These are phyloP conservation scores for Cladosporium sp. DNA, from an alignment of 2,329 filamentous ascomycete species.

Conservation along the genomic window DNA sequence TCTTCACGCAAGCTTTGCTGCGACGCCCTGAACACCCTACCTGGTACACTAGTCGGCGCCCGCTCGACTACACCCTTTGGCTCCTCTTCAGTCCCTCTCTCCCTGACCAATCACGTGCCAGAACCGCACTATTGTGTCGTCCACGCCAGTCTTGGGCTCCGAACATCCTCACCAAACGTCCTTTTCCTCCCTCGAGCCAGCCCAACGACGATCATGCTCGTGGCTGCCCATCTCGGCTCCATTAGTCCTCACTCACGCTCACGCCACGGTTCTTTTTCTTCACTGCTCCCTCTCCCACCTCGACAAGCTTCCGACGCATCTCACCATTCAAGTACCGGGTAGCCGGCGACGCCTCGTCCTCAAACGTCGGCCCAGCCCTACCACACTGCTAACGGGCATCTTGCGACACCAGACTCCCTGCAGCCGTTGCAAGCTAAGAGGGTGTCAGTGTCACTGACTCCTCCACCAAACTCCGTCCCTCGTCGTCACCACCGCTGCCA, in stretches of 20 bases:
- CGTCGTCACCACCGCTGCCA: slow-evolving; percentile 13
- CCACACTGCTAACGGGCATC: slow-evolving; percentile 16
- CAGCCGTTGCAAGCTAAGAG: slow-evolving; percentile 17
- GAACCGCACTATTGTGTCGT: slow-evolving; percentile 10
- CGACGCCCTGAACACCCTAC: slow-evolving; percentile 14
- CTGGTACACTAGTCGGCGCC: slow-evolving; percentile 22
- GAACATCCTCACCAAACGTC: slow-evolving; percentile 21
- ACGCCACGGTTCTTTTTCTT: slow-evolving; percentile 20
- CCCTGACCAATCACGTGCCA: slow-evolving; percentile 16
- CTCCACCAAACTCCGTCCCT: slow-evolving; percentile 10
- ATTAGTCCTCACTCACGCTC: not conserved
- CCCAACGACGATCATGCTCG: slow-evolving; percentile 19
- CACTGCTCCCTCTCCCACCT: slow-evolving; percentile 1
- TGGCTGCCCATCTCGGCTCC: slow-evolving; percentile 15
- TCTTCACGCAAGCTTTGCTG: slow-evolving; percentile 18
- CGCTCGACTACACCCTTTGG: slow-evolving; percentile 22
- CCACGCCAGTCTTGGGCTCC: slow-evolving; percentile 20
- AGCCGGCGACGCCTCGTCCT: slow-evolving; percentile 22
- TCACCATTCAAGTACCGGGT: slow-evolving; percentile 17
- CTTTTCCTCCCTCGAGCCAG: not conserved
- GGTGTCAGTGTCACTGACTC: slow-evolving; percentile 19
- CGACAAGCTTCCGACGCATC: slow-evolving; percentile 12
- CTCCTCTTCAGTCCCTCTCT: slow-evolving; percentile 20
- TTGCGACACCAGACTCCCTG: slow-evolving; percentile 20
- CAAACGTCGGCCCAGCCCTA: slow-evolving; percentile 21